Evolutionary conservation across 345 rosid species (phyloP).

Genomic region (Euphorbia tirucalli): DNA sequence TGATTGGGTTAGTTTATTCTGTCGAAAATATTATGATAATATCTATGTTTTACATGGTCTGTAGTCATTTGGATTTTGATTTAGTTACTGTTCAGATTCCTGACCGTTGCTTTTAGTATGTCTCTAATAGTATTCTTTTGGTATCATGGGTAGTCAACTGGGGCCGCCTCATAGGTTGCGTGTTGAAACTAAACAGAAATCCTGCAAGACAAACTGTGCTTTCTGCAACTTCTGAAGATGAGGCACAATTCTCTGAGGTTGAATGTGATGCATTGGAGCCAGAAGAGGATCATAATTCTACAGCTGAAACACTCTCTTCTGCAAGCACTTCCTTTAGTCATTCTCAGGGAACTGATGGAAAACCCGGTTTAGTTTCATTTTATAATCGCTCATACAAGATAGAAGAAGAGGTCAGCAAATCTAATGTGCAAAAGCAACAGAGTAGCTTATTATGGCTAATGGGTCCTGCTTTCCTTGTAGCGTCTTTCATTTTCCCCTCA

Average conservation of each 20-base stretch:
- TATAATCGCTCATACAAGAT: constrained; percentile 50
- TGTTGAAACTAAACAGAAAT: constrained; percentile 30
- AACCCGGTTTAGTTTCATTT: constrained; percentile 77
- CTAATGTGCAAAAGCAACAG: constrained; percentile 38
- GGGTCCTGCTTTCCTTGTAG: constrained; percentile 88
- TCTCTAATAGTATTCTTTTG: constrained; percentile 22
- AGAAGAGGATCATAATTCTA: constrained; percentile 26
- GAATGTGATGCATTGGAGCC: constrained; percentile 32
- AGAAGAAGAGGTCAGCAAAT: constrained; percentile 29
- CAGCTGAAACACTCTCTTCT: constrained; percentile 37
- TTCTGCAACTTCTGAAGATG: constrained; percentile 45
- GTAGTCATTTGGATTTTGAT: constrained; percentile 13
- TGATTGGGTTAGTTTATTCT: constrained; percentile 3
- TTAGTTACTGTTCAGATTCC: constrained; percentile 2
- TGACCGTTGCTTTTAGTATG: constrained; percentile 3
- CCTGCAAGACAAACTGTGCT: constrained; percentile 32
- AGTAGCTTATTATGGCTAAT: constrained; percentile 69
- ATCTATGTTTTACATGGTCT: neutral
- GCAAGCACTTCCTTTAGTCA: constrained; percentile 35
- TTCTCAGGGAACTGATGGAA: constrained; percentile 56
- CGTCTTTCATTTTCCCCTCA: constrained; percentile 87
- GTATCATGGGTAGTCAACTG: constrained; percentile 34
- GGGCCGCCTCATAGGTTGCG: constrained; percentile 23
- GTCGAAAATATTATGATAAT: constrained; percentile 1
- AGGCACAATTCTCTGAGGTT: constrained; percentile 38